Conservation (phyloP, 2,329 filamentous ascomycete species). For the Fusarium ramigenum region DNA sequence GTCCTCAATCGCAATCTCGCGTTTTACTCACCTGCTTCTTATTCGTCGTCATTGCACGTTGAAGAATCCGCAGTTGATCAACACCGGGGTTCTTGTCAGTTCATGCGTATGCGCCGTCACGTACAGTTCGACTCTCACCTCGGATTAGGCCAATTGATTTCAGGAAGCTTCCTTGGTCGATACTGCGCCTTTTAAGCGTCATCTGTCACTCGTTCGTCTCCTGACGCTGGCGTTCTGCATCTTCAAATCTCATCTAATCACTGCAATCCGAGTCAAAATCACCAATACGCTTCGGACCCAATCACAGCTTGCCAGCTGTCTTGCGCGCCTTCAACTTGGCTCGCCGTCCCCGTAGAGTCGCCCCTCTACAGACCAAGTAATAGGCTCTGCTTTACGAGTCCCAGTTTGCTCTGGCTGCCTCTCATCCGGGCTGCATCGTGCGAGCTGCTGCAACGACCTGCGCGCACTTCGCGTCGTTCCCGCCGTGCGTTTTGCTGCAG, state of each 20-base stretch:
- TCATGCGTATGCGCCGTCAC: slow-evolving; percentile 33
- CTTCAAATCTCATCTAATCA: slow-evolving; percentile 39
- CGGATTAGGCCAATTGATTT: slow-evolving; percentile 39
- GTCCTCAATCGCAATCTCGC: slow-evolving; percentile 28
- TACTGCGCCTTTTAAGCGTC: slow-evolving; percentile 30
- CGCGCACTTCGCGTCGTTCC: slow-evolving; percentile 33
- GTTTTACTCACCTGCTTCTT: slow-evolving; percentile 24
- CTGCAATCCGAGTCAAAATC: slow-evolving; percentile 35
- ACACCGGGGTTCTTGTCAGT: slow-evolving; percentile 21
- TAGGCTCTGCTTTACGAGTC: slow-evolving; percentile 24
- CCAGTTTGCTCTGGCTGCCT: slow-evolving; percentile 35
- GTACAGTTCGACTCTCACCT: slow-evolving; percentile 28
- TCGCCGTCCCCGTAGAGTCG: slow-evolving; percentile 33
- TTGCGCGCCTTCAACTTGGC: slow-evolving; percentile 39
- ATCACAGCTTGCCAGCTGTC: slow-evolving; percentile 51
- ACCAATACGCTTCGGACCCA: slow-evolving; percentile 40
- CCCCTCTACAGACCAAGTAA: slow-evolving; percentile 25
- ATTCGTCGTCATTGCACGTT: slow-evolving; percentile 30
- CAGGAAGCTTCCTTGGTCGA: slow-evolving; percentile 24
- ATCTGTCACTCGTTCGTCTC: slow-evolving; percentile 41
- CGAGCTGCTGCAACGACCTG: slow-evolving; percentile 38
- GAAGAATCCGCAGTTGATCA: slow-evolving; percentile 29
- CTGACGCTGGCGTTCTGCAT: slow-evolving; percentile 32
- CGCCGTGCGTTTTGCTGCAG: slow-evolving; percentile 36
- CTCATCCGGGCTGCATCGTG: slow-evolving; percentile 42